Evolutionary conservation across 2,329 filamentous ascomycete species (phyloP), one percentile per base, ranked within the genome.

Genomic region (Septoria linicola): DNA sequence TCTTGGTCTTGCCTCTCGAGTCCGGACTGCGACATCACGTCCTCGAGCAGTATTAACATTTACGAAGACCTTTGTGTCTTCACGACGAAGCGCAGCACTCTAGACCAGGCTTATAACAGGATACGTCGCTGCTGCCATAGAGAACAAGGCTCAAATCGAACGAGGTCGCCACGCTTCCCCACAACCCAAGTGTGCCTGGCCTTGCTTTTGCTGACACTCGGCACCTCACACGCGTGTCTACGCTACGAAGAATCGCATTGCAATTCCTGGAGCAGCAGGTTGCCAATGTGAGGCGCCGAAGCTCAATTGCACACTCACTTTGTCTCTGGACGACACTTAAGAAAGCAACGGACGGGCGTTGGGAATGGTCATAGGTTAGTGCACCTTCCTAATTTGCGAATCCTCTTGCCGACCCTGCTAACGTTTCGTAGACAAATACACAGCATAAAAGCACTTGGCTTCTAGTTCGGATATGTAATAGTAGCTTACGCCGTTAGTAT

Each of bases 331-430:
- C 41, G 54, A 55, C 58, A 46, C 59, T 45, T 41, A n/a, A n/a
- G 59, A 55, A 40, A 13, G 51, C 44, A 51, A 41, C 43, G 44
- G n/a, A 39, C 47, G 51, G 54, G 45, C 43, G 48, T 51, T 55
- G 62, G 59, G 52, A 49, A 66, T 66, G 63, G 59, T 56, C 58
- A 63, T 63, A 63, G 58, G 63, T 66, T 35, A 25, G 59, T 50
- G 17, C 23, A 39, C 39, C 37, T 13, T 25, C 11, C 14, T 16
- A n/a, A 36, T 36, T 32, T 49, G 11, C 5, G 13, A 13, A 4
- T 17, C 8, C 16, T 39, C 10, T 48, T 23, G 41, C 57, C 49
- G 44, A 47, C 48, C 10, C 21, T 37, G n/a, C n/a, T n/a, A 8
- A 14, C 20, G 6, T 17, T 40, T 16, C 8, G 11, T 30, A 54